These are phyloP conservation scores for Phytophthora aleatoria DNA, from an alignment of 352 stramenopile genomes.

Conservation along the genomic window DNA sequence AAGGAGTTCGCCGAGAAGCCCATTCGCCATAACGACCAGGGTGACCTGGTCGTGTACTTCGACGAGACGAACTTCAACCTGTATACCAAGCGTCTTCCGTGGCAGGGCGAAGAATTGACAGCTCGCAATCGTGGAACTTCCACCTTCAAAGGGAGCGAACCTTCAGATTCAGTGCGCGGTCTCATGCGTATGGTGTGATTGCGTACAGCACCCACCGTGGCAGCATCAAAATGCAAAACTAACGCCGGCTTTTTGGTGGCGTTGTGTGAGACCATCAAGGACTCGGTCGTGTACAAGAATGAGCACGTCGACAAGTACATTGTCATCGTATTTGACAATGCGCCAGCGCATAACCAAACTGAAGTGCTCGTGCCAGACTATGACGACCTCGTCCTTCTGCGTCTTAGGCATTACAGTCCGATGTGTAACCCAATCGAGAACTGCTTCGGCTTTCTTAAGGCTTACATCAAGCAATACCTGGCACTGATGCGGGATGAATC, in stretches of 20 bases:
- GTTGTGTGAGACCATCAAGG: background rate
- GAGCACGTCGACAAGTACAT: background rate
- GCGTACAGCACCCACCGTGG: background rate
- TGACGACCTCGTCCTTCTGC: background rate
- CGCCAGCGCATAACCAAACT: background rate
- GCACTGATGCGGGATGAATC: background rate
- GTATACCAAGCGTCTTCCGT: background rate
- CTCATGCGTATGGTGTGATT: background rate
- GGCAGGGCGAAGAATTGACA: background rate
- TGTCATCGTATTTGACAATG: slow-evolving; percentile 13
- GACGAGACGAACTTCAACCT: slow-evolving; percentile 3
- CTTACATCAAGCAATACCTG: background rate
- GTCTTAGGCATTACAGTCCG: background rate
- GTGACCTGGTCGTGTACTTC: background rate
- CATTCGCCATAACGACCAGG: background rate
- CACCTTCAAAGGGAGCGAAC: background rate
- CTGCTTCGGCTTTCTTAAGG: background rate
- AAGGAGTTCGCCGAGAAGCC: background rate
- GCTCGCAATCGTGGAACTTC: background rate
- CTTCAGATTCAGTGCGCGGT: slow-evolving; percentile 3
- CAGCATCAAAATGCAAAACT: background rate
- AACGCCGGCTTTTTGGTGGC: background rate
- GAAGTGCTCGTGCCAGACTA: background rate
- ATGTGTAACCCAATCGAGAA: background rate
- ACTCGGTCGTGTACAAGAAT: background rate